Base-by-base conservation (phyloP, 352 stramenopile genomes). In the Globisporangium solare region DNA sequence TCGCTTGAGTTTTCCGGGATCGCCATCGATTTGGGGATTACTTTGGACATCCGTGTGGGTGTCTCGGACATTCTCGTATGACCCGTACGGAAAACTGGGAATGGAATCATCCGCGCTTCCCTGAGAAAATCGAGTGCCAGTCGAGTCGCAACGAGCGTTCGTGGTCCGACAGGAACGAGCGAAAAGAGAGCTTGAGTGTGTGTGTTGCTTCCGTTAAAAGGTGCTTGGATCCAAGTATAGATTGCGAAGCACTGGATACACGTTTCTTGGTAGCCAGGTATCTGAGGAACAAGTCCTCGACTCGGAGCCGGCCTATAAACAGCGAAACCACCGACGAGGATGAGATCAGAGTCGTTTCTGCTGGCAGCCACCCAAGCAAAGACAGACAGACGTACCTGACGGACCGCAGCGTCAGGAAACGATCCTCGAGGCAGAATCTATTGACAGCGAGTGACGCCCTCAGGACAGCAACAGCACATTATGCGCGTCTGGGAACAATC, bases 61-160 rank as follows among this genome's bases (percentile, higher is more conserved):
- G 60, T 74, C 68, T 91, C 76, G 52, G 67, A 79, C 78, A 89
- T 89, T 75, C 77, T 91, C 63, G 74, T 75, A 73, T 89, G 79
- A 46, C 73, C 73, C 63, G 76, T 91, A n/a, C 70, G 67, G 67
- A 84, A 86, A 86, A 78, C 53, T 41, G 67, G 69, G 77, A 88
- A 85, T 88, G 76, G 62, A 68, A 86, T 68, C 80, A 90, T 90
- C 53, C 54, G 54, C 39, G 27, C 42, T 24, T 39, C 39, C 21
- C 27, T 35, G 27, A 35, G 27, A 35, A 35, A 35, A 54, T 22
- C 14, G 21, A 37, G 47, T 22, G 50, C 15, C 35, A 37, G 37
- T n/a, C 40, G 17, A 32, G 7, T 43, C 17, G 39, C 39, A 14
- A 15, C 18, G 40, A 57, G 47, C 50, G 51, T 22, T 57, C 31